Percentiles rank a stretch among this genome's conserved stretches.
phyloP scores from a whole-genome alignment of 2,329 filamentous ascomycete species.

The Zymoseptoria tritici region DNA sequence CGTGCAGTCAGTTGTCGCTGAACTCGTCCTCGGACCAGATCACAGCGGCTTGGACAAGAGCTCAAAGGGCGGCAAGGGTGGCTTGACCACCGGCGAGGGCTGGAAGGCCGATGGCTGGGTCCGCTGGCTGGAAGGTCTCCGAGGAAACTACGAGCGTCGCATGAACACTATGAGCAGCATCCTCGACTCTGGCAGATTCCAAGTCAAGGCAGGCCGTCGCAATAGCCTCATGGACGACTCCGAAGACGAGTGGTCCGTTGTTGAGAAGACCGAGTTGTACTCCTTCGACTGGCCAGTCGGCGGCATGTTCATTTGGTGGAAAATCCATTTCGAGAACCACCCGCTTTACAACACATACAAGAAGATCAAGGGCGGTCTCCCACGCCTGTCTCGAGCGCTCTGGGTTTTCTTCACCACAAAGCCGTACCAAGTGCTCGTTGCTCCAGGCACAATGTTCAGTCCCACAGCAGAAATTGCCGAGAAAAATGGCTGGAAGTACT shows the following conservation, averaged over 20 bases:
- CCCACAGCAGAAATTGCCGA: slow-evolving; percentile 54
- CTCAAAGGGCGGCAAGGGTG: slow-evolving; percentile 34
- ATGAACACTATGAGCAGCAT: slow-evolving; percentile 72
- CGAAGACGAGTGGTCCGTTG: slow-evolving; percentile 61
- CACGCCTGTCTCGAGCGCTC: slow-evolving; percentile 56
- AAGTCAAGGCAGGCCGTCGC: slow-evolving; percentile 54
- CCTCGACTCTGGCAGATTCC: slow-evolving; percentile 60
- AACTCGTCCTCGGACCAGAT: slow-evolving; percentile 66
- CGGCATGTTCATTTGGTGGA: slow-evolving; percentile 89
- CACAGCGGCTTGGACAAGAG: slow-evolving; percentile 41
- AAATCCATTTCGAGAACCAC: slow-evolving; percentile 63
- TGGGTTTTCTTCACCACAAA: slow-evolving; percentile 64
- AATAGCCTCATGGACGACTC: slow-evolving; percentile 29
- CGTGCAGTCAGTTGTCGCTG: slow-evolving; percentile 73
- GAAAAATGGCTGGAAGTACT: slow-evolving; percentile 61
- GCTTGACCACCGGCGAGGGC: slow-evolving; percentile 47
- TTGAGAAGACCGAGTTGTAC: slow-evolving; percentile 67
- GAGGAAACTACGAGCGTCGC: slow-evolving; percentile 74
- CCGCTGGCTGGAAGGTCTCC: slow-evolving; percentile 78
- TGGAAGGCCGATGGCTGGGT: slow-evolving; percentile 86
- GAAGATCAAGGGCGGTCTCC: slow-evolving; percentile 32
- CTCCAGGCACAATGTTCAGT: slow-evolving; percentile 67
- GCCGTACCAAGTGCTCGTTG: slow-evolving; percentile 62
- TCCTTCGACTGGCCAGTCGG: slow-evolving; percentile 73
- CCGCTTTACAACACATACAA: slow-evolving; percentile 56